Percentiles rank a stretch among this genome's conserved stretches.
phyloP scores from a whole-genome alignment of 352 stramenopile genomes.

The Pythium guiyangense region DNA sequence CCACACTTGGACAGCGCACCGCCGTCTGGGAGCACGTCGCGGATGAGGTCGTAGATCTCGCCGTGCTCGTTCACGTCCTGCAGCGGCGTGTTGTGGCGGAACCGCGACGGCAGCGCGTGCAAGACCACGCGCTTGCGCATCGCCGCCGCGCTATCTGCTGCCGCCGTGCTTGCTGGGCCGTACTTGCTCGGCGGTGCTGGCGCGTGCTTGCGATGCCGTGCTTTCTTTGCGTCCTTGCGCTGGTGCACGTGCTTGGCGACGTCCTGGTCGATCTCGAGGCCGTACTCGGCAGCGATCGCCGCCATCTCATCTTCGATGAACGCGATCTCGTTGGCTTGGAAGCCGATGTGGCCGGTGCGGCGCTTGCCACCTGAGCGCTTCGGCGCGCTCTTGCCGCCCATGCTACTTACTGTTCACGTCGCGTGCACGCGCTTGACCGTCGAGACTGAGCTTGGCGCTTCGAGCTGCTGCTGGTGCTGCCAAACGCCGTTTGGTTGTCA shows the following conservation, averaged over 20 bases:
- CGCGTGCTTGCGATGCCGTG: conserved; percentile 35
- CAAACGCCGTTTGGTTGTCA: too few species aligned
- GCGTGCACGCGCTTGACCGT: too few species aligned
- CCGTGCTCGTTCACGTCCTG: conserved; percentile 29
- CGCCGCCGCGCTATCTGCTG: too few species aligned
- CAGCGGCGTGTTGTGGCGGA: conserved; percentile 13
- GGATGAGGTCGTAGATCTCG: conserved; percentile 32
- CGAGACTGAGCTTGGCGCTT: too few species aligned
- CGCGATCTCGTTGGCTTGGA: conserved; percentile 69
- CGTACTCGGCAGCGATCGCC: conserved; percentile 72
- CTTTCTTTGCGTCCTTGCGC: conserved; percentile 45
- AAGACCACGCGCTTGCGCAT: conserved; percentile 13
- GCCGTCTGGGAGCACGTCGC: conserved; percentile 50
- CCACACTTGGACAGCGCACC: conserved; percentile 44
- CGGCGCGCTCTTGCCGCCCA: too few species aligned
- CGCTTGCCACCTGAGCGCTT: conserved; percentile 16
- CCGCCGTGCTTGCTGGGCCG: not conserved
- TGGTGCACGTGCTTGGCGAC: conserved; percentile 54
- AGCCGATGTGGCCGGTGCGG: conserved; percentile 68
- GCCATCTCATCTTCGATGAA: conserved; percentile 88
- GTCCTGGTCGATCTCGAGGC: conserved; percentile 62
- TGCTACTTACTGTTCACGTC: too few species aligned
- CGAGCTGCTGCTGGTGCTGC: too few species aligned
- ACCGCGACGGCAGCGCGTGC: conserved; percentile 11
- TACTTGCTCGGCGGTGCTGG: conserved; percentile 14